Evolutionary conservation across 2,329 filamentous ascomycete species (phyloP), one percentile per base, ranked within the genome.

Genomic region (Periconia sp.): DNA sequence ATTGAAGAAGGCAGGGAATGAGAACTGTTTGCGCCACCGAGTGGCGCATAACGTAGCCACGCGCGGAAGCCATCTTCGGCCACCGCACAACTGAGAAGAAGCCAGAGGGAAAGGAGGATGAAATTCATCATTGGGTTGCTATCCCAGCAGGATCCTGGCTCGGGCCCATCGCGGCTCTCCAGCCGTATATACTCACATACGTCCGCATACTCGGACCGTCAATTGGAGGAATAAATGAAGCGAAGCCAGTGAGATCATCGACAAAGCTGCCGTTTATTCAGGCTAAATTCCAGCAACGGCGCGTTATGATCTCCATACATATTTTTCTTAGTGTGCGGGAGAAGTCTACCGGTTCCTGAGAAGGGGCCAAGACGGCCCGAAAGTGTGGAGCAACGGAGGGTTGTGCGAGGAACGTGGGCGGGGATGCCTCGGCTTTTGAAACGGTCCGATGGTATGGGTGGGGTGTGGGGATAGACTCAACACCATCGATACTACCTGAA

Each of bases 21-120:
- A 34, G 73, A 70, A 36, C 55, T 60, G 9, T 64, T 56, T 18
- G 70, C 65, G 38, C 68, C 49, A 4, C 75, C 68, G 11, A 85
- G 57, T 7, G 76, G 73, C 22, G 83, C 83, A 61, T 87, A 87
- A 35, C 85, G 78, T 41, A 87, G 66, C 85, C 85, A 88, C 34
- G 73, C 84, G 43, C 78, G 71, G 17, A 83, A 67, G 9, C 85
- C 85, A 57, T 81, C 78, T 56, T 88, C 84, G 26, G 82, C 83
- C 31, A 66, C 65, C 28, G 60, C 75, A 25, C 76, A 56, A n/a
- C 29, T 39, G 5, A 48, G 21, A 13, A 38, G 30, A 7, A 44
- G 24, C 16, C 22, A 23, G 12, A 32, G 13, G 24, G 42, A 13
- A 13, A 42, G 13, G 15, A 10, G 21, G 11, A 29, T 15, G 13